These are phyloP conservation scores for Ustilago esculenta DNA, from an alignment of 1,284 basidiomycete species.

Conservation along the genomic window DNA sequence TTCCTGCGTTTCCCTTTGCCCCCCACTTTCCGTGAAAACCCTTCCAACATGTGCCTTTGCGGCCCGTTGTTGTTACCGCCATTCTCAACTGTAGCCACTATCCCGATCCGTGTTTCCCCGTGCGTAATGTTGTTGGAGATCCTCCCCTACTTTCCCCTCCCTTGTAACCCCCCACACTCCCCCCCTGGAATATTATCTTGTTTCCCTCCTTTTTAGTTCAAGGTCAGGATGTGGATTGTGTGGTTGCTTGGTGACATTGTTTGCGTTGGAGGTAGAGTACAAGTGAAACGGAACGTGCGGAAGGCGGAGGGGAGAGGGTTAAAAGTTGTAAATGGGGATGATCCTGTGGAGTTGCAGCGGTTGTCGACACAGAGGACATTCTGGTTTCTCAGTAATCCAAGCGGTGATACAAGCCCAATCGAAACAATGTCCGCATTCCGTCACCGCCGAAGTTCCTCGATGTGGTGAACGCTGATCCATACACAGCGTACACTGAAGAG, in stretches of 20 bases:
- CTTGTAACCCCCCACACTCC: no score
- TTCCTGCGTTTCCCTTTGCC: slow-evolving; percentile 2
- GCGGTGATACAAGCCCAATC: slow-evolving; percentile 91
- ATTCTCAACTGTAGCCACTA: slow-evolving; percentile 11
- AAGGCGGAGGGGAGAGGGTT: not conserved
- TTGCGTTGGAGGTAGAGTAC: no score
- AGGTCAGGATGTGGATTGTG: not conserved
- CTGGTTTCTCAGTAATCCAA: slow-evolving; percentile 84
- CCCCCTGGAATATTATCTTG: slow-evolving; percentile 2
- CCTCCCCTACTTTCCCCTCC: not conserved
- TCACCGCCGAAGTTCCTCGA: slow-evolving; percentile 75
- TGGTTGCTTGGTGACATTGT: no score
- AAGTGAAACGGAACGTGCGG: no score
- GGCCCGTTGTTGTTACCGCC: not conserved
- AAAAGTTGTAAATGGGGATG: slow-evolving; percentile 58
- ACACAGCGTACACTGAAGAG: slow-evolving; percentile 67
- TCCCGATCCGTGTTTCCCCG: not conserved
- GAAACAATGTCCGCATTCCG: slow-evolving; percentile 92
- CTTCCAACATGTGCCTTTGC: no score
- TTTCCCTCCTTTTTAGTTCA: not conserved
- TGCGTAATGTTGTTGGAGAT: slow-evolving; percentile 14
- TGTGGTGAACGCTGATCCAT: slow-evolving; percentile 60
- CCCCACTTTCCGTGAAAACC: slow-evolving; percentile 2
- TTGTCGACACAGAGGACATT: slow-evolving; percentile 54
- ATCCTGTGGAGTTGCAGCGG: slow-evolving; percentile 34